Base-by-base conservation (phyloP, 2,329 filamentous ascomycete genomes). In the Dactylellina sp. region DNA sequence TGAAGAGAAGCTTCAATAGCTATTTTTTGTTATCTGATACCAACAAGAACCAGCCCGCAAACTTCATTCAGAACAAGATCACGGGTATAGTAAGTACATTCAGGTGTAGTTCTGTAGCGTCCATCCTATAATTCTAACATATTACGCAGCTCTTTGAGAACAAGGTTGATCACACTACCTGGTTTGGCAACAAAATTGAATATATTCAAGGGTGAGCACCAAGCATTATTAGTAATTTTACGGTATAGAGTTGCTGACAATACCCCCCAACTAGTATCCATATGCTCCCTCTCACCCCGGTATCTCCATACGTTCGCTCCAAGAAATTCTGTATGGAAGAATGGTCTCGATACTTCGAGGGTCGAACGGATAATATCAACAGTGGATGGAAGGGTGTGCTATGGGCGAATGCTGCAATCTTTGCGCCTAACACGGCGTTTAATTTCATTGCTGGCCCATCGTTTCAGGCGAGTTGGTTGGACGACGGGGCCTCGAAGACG, bases 111-210 rank as follows among this genome's bases (percentile, higher is more conserved):
- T 14, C 28, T 32, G 1, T 18, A 39, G n/a, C 18, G 88, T 89
- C 76, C 81, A 83, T 78, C 79, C 82, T 80, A 7, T 24, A 14
- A 40, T 16, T 57, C 46, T 66, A 47, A 70, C 28, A 5, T 5
- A 22, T n/a, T 9, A 20, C 24, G 22, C 63, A 84, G 82, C 80
- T 96, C 7, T 98, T 97, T 79, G 94, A 98, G 82, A 97, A 97
- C 84, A 98, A 98, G 82, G 86, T 93, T 61, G 92, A 98, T 80
- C 92, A 97, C 81, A 90, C 91, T 2, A 97, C 94, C 0, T 97
- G 92, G 82, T 97, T 97, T 79, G 91, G 92, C 49, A 81, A 83
- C 56, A 87, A 89, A 66, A 85, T 87, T 11, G 89, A 94, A 81
- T 91, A 88, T 77, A 86, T 96, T 74, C 84, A 89, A 79, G 87